A percentile compares a stretch with the other conserved stretches of the same genome.
Evolutionary conservation across 805 yeast genomes (phyloP).

Genomic region (Zygosaccharomyces bisporus): DNA sequence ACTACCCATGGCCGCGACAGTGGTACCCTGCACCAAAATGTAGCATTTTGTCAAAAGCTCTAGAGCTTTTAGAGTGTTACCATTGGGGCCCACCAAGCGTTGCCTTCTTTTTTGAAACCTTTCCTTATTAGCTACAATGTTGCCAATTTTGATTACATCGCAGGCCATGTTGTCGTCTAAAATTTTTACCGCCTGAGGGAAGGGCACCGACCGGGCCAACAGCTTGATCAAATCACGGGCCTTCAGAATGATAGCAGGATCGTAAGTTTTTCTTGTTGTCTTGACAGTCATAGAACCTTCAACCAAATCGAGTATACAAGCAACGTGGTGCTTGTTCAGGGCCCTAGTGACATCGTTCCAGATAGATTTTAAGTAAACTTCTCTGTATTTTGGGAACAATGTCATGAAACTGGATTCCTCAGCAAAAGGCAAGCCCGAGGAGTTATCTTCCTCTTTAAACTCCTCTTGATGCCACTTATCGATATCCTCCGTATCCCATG

Average conservation of each 20-base stretch:
- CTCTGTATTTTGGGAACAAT: conserved; percentile 94
- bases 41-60: conserved; percentile 95
- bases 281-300: conserved; percentile 98
- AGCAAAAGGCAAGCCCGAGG: conserved; percentile 82
- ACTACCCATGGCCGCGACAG: conserved; percentile 97
- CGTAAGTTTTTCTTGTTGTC: conserved; percentile 92
- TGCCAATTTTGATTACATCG: conserved; percentile 94
- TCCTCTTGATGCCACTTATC: conserved; percentile 91
- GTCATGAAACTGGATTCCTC: conserved; percentile 96
- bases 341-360: conserved; percentile 93
- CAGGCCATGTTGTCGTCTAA: conserved; percentile 91
- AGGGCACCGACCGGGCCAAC: conserved; percentile 93
- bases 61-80: conserved; percentile 92
- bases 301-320: conserved; percentile 83
- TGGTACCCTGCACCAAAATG: conserved; percentile 93
- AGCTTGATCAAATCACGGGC: conserved; percentile 94
- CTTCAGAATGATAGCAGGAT: conserved; percentile 88
- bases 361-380: conserved; percentile 76
- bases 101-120: conserved; percentile 94
- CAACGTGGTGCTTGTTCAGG: conserved; percentile 65
- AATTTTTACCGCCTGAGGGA: conserved; percentile 91
- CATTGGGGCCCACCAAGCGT: conserved; percentile 93
- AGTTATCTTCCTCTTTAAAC: conserved; percentile 85
- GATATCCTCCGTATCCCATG: conserved; percentile 95
- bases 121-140: conserved; percentile 83